Evolutionary conservation across 345 rosid species (phyloP).

Genomic region (Eucalyptus sideroxylon): DNA sequence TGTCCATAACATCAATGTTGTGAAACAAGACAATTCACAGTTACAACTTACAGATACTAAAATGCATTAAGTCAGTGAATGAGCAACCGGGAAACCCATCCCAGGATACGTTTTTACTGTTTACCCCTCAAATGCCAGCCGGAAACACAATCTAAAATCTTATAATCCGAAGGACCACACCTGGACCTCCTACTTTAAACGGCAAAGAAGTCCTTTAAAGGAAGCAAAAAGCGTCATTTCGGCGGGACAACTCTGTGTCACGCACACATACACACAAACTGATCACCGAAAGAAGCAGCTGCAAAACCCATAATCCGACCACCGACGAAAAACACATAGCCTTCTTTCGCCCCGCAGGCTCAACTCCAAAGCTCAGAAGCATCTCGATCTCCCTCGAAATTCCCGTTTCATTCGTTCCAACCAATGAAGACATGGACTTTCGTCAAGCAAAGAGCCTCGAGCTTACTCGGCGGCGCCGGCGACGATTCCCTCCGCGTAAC

Average conservation of each 20-base stretch:
- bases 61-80: background rate
- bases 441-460: background rate
- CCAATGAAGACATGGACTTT: background rate
- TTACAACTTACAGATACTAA: background rate
- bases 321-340: background rate
- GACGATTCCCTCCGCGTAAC: background rate
- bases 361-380: background rate
- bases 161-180: background rate
- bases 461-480: slow-evolving; percentile 52
- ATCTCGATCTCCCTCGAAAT: background rate
- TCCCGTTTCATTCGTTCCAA: background rate
- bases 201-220: background rate
- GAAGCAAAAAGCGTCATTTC: background rate
- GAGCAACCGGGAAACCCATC: background rate
- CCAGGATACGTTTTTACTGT: background rate
- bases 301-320: background rate
- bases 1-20: background rate
- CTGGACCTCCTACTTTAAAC: background rate
- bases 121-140: background rate
- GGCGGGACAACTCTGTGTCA: background rate
- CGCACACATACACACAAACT: background rate
- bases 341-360: background rate
- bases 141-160: background rate
- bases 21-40: background rate
- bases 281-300: background rate